Percentiles rank a stretch among this genome's conserved stretches.
Evolutionary conservation across 2,329 filamentous ascomycete genomes (phyloP).

Genomic region (Verticillium nonalfalfae): DNA sequence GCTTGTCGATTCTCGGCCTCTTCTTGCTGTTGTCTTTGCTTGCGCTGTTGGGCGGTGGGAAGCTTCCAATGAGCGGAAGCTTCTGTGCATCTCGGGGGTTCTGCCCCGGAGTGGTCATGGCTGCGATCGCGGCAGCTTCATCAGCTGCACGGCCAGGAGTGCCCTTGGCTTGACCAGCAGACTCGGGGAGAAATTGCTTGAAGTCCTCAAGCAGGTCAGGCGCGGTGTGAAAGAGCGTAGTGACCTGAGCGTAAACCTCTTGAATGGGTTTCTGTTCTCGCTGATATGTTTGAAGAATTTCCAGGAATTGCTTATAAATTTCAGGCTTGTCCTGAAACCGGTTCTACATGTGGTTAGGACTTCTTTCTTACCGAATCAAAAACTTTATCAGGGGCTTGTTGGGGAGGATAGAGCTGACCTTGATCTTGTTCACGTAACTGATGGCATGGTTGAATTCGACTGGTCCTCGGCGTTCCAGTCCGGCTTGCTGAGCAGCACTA

Average conservation of each 20-base stretch:
- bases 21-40: constrained; percentile 83
- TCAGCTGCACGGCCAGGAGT: constrained; percentile 55
- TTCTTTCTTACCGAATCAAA: background rate
- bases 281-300: constrained; percentile 97
- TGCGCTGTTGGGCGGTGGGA: constrained; percentile 74
- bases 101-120: constrained; percentile 48
- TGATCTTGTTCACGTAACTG: constrained; percentile 99
- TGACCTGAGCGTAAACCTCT: constrained; percentile 96
- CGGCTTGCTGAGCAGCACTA: constrained; percentile 49
- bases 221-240: constrained; percentile 84
- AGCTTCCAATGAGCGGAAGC: constrained; percentile 92
- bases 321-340: constrained; percentile 94
- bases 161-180: constrained; percentile 49
- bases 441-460: constrained; percentile 99
- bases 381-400: background rate
- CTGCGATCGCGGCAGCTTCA: constrained; percentile 46
- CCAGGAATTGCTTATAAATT: constrained; percentile 98
- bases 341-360: constrained; percentile 52
- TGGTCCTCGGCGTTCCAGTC: constrained; percentile 80
- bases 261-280: constrained; percentile 97
- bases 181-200: constrained; percentile 96
- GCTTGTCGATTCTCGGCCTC: constrained; percentile 59
- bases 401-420: constrained; percentile 51
- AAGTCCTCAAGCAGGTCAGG: constrained; percentile 96
- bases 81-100: constrained; percentile 58